These are phyloP conservation scores for Parasitella parasitica DNA, from an alignment of 371 early-diverging fungal species.

Conservation along the genomic window DNA sequence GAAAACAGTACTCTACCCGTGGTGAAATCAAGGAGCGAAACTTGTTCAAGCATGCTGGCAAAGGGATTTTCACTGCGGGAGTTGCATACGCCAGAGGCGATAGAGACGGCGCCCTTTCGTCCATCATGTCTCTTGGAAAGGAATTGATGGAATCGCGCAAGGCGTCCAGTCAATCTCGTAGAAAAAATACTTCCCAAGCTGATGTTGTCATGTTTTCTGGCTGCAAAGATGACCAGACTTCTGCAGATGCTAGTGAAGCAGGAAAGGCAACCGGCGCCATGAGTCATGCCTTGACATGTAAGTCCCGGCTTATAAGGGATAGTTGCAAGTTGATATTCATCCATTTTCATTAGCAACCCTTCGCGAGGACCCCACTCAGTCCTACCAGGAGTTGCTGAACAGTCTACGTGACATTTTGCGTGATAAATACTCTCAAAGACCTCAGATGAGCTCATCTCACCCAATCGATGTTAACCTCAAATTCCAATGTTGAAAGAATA, in stretches of 20 bases:
- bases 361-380: slow-evolving; percentile 59
- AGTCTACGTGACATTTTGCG: slow-evolving; percentile 72
- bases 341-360: slow-evolving; percentile 35
- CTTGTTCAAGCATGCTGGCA: slow-evolving; percentile 50
- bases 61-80: slow-evolving; percentile 50
- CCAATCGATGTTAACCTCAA: slow-evolving; percentile 78
- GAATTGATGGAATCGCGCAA: slow-evolving; percentile 40
- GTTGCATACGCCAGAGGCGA: slow-evolving; percentile 53
- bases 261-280: slow-evolving; percentile 75
- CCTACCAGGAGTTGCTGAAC: slow-evolving; percentile 77
- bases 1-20: slow-evolving; percentile 68
- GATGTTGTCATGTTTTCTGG: slow-evolving; percentile 89
- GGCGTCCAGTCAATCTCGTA: slow-evolving; percentile 35
- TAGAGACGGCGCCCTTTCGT: slow-evolving; percentile 40
- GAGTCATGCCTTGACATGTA: slow-evolving; percentile 76
- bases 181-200: slow-evolving; percentile 57
- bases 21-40: slow-evolving; percentile 63
- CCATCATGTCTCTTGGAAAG: slow-evolving; percentile 51
- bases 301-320: not conserved
- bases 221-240: slow-evolving; percentile 90
- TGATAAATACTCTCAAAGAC: slow-evolving; percentile 76
- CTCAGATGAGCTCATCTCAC: slow-evolving; percentile 78
- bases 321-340: not conserved
- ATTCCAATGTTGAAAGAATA: slow-evolving; percentile 42
- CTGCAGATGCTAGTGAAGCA: slow-evolving; percentile 76